Conservation (phyloP, 2,329 filamentous ascomycete genomes). For the Macrophomina tecta region DNA sequence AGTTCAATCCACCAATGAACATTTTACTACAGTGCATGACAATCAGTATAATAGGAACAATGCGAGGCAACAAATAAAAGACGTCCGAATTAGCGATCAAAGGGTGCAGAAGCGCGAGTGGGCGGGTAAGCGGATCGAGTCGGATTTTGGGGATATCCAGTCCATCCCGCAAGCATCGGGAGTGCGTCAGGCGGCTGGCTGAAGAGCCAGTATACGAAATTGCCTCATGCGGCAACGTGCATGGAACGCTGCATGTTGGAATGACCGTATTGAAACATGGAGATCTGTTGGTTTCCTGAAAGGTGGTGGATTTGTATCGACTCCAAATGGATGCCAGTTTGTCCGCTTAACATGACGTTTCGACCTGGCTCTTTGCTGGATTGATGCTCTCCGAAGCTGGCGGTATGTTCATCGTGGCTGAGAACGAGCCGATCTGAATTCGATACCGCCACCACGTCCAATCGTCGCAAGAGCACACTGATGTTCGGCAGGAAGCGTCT, state of each 20-base stretch:
- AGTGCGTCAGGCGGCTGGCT: background rate
- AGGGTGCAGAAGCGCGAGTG: background rate
- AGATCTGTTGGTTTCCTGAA: background rate
- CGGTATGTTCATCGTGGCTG: background rate
- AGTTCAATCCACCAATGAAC: slow-evolving; percentile 98
- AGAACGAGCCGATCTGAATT: background rate
- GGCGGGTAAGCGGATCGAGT: slow-evolving; percentile 21
- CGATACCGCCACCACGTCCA: slow-evolving; percentile 26
- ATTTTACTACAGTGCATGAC: slow-evolving; percentile 75
- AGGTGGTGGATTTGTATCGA: background rate
- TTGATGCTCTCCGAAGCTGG: slow-evolving; percentile 10
- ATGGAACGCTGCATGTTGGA: background rate
- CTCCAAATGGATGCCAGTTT: background rate
- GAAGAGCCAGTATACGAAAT: background rate
- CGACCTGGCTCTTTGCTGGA: slow-evolving; percentile 24
- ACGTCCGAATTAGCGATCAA: slow-evolving; percentile 34
- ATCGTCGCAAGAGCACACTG: slow-evolving; percentile 40
- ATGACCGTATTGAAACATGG: background rate
- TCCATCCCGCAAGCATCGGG: background rate
- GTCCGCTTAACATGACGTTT: slow-evolving; percentile 6
- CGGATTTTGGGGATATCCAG: slow-evolving; percentile 6
- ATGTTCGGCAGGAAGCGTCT: slow-evolving; percentile 50
- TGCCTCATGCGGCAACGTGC: too few relatives aligned
- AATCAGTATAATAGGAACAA: background rate
- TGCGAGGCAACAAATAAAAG: slow-evolving; percentile 37